Evolutionary conservation across 768 basidiomycete species (phyloP).

Genomic region (Mycena venus): DNA sequence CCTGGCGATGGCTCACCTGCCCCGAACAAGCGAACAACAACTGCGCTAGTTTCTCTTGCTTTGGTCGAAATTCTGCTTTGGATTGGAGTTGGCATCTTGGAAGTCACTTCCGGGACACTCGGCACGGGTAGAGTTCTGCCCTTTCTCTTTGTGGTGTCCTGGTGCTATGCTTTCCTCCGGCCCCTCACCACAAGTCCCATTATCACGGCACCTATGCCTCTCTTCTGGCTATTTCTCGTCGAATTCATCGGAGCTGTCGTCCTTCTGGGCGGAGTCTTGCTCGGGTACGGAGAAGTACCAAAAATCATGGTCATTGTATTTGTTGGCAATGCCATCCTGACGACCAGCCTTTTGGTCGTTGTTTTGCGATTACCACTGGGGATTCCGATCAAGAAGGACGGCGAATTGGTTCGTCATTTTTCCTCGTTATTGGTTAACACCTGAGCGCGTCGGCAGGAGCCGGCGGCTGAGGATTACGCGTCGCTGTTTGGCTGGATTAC

Average conservation of each 20-base stretch:
- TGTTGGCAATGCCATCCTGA: neutral
- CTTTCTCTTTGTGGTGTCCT: neutral
- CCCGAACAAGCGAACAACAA: neutral
- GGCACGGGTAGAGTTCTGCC: neutral
- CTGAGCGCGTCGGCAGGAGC: neutral
- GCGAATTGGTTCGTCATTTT: neutral
- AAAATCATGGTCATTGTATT: neutral
- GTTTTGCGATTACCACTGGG: neutral
- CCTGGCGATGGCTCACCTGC: neutral
- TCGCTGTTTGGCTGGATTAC: slow-evolving; percentile 79
- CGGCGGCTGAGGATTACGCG: slow-evolving; percentile 78
- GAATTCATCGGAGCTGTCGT: neutral
- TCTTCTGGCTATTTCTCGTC: neutral
- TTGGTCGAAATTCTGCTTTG: neutral
- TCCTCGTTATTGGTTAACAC: neutral
- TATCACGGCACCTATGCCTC: neutral
- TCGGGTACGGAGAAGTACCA: neutral
- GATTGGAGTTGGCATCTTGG: neutral
- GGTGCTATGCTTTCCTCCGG: neutral
- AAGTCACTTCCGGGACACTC: neutral
- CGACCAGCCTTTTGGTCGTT: neutral
- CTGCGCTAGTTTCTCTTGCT: neutral
- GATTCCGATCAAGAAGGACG: neutral
- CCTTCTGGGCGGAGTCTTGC: neutral
- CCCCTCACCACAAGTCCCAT: neutral